Conservation (phyloP, 306 rosid species). For the Ammopiptanthus mongolicus region DNA sequence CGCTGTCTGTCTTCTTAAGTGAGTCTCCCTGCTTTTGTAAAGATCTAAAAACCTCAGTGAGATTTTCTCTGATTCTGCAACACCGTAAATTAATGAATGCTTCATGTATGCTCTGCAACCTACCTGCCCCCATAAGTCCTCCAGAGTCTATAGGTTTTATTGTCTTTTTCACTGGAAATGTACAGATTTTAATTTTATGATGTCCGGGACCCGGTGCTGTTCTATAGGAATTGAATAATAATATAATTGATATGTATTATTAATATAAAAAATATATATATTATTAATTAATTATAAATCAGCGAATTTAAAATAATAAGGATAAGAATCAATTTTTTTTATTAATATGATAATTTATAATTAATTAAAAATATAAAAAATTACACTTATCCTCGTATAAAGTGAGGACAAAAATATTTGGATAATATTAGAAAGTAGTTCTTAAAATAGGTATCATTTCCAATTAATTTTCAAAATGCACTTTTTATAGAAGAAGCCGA, state of each 20-base stretch:
- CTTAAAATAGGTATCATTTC: too few relatives aligned
- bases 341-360: too few relatives aligned
- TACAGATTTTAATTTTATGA: neutral
- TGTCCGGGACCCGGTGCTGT: neutral
- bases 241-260: too few relatives aligned
- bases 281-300: too few relatives aligned
- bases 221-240: neutral
- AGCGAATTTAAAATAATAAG: too few relatives aligned
- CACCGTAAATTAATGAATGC: neutral
- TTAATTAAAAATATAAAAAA: too few relatives aligned
- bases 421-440: too few relatives aligned
- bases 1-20: neutral
- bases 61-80: conserved; percentile 15
- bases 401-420: too few relatives aligned
- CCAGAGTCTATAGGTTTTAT: neutral
- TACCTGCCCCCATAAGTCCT: neutral
- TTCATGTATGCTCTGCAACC: neutral
- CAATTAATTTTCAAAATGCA: too few relatives aligned
- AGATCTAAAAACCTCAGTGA: neutral
- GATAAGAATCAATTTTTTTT: too few relatives aligned
- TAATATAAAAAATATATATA: too few relatives aligned
- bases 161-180: neutral
- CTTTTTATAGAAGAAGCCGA: too few relatives aligned
- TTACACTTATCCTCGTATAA: neutral
- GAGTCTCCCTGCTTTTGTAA: neutral